A percentile compares a stretch with the other conserved stretches of the same genome.
Conservation (phyloP, 2,329 filamentous ascomycete species). For the Aspergillus sp. region DNA sequence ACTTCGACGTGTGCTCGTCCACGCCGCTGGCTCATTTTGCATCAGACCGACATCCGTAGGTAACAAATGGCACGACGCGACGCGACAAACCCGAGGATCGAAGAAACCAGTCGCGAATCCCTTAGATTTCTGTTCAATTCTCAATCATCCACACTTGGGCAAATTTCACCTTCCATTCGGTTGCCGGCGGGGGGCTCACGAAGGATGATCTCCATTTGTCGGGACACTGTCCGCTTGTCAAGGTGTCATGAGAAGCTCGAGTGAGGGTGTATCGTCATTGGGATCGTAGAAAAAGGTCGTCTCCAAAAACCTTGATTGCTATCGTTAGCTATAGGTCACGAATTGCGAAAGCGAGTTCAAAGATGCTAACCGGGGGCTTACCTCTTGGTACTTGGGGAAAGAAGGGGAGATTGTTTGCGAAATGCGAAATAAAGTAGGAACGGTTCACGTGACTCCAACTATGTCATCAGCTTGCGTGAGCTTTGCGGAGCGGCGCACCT, state of each 20-base stretch:
- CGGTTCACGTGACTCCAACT: slow-evolving; percentile 10
- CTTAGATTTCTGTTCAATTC: slow-evolving; percentile 55
- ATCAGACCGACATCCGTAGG: not conserved
- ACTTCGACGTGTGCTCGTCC: not conserved
- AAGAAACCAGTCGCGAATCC: slow-evolving; percentile 28
- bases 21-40: not conserved
- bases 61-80: not conserved
- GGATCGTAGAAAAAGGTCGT: slow-evolving; percentile 31
- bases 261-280: slow-evolving; percentile 47
- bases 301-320: slow-evolving; percentile 6
- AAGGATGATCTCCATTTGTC: slow-evolving; percentile 44
- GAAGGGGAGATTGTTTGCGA: not conserved
- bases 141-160: slow-evolving; percentile 45
- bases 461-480: slow-evolving; percentile 11
- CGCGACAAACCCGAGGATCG: not conserved
- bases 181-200: slow-evolving; percentile 14
- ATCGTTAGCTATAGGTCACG: not conserved
- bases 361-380: not conserved
- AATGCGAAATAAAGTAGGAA: slow-evolving; percentile 2
- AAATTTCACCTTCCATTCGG: slow-evolving; percentile 45
- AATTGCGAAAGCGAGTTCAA: not conserved
- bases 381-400: slow-evolving; percentile 1
- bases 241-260: slow-evolving; percentile 47
- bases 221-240: slow-evolving; percentile 18
- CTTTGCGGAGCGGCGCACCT: not conserved